A percentile compares a stretch with the other conserved stretches of the same genome.
phyloP scores from a whole-genome alignment of 139 green algal species.

The Haematococcus sp. region DNA sequence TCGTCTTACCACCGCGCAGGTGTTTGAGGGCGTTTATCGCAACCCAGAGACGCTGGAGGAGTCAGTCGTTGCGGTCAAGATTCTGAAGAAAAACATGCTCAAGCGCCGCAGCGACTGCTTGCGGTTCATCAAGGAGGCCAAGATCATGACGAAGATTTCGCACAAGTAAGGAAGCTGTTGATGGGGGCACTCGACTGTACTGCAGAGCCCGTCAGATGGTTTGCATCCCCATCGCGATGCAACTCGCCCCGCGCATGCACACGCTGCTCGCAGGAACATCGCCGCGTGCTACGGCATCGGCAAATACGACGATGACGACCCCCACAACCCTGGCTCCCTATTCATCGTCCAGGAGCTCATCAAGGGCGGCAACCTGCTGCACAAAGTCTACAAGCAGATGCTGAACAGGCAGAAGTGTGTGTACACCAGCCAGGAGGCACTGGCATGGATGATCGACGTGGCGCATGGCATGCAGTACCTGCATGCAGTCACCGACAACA shows the following conservation, averaged over 20 bases:
- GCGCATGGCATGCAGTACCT: slow-evolving; percentile 47
- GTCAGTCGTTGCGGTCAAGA: slow-evolving; percentile 42
- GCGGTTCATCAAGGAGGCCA: slow-evolving; percentile 51
- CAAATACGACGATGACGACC: slow-evolving; percentile 44
- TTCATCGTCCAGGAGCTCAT: slow-evolving; percentile 54
- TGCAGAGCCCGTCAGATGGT: too few relatives aligned
- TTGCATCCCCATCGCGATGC: background rate
- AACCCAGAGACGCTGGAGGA: slow-evolving; percentile 39
- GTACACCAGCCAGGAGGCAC: slow-evolving; percentile 36
- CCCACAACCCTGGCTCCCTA: slow-evolving; percentile 35
- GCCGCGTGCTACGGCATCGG: slow-evolving; percentile 48
- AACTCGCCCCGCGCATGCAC: background rate
- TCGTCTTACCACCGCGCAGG: too few relatives aligned
- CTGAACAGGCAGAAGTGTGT: slow-evolving; percentile 41
- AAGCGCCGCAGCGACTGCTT: slow-evolving; percentile 38
- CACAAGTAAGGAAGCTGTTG: slow-evolving; percentile 8
- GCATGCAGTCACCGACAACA: slow-evolving; percentile 27
- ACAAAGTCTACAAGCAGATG: slow-evolving; percentile 58
- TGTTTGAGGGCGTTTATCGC: slow-evolving; percentile 34
- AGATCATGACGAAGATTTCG: slow-evolving; percentile 48
- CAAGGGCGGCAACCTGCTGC: slow-evolving; percentile 41
- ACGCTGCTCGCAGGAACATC: slow-evolving; percentile 29
- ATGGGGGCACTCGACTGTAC: too few relatives aligned
- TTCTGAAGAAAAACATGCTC: slow-evolving; percentile 40
- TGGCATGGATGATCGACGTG: slow-evolving; percentile 47